Evolutionary conservation across 805 yeast species (phyloP).

Genomic region (Cyberlindnera amylophila): DNA sequence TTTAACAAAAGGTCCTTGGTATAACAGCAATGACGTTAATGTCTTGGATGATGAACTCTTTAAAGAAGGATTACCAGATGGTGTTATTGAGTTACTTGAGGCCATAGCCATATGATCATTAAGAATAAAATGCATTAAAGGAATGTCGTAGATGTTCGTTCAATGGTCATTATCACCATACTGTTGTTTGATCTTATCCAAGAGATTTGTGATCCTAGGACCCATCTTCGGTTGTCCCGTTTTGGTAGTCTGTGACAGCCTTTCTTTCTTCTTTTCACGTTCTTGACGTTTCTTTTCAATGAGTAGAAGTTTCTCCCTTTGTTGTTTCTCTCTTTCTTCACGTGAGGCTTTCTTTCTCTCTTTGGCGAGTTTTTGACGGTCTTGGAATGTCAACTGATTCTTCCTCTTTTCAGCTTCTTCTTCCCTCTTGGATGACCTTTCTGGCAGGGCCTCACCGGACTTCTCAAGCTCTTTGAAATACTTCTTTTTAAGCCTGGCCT

Average conservation of each 20-base stretch:
- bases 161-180: constrained; percentile 13
- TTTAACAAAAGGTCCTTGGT: constrained; percentile 15
- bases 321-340: constrained; percentile 32
- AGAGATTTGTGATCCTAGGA: constrained; percentile 72
- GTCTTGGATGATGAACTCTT: constrained; percentile 19
- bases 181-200: constrained; percentile 69
- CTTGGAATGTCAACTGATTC: constrained; percentile 30
- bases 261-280: constrained; percentile 42
- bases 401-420: constrained; percentile 19
- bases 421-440: constrained; percentile 27
- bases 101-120: constrained; percentile 10
- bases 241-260: constrained; percentile 51
- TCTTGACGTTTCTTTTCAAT: constrained; percentile 38
- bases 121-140: neutral
- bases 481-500: constrained; percentile 75
- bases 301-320: constrained; percentile 37
- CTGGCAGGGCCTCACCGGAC: constrained; percentile 60
- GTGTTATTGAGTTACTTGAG: constrained; percentile 10
- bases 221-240: constrained; percentile 91
- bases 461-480: constrained; percentile 76
- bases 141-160: no score
- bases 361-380: constrained; percentile 34
- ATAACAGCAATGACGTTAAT: constrained; percentile 10
- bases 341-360: constrained; percentile 32
- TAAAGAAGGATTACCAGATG: constrained; percentile 4